Base-by-base conservation (phyloP, 148 eudicot genomes). In the Amaranthus hypochondriacus region DNA sequence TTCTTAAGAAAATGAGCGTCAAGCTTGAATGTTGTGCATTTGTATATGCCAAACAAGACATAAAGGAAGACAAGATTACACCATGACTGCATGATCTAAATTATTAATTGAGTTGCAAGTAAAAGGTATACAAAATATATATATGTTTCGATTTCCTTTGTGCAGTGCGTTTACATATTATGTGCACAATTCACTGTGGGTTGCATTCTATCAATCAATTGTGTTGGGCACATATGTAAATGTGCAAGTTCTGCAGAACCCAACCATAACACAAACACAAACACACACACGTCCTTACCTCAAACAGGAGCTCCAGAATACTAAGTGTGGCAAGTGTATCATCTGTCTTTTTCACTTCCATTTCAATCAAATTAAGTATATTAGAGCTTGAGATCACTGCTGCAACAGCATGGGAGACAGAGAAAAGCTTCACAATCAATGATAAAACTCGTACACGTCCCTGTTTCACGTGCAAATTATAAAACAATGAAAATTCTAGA, bases 351-450 rank as follows among this genome's bases (percentile, higher is more conserved):
- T 84, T 85, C 53, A 88, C 87, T 83, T 90, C 97, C 73, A 84
- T 82, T 84, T 87, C 97, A 52, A 95, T 67, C 43, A 88, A 82
- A 76, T 74, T 79, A 44, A 95, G 87, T 73, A 95, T 85, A 73
- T 85, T 86, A 54, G 93, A 88, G 79, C 76, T 87, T 79, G 80
- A 87, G 65, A 95, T 79, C 77, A 81, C 83, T 69, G 92, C 82
- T 56, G 98, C 98, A 71, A 87, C 88, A 11, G 89, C 76, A 48
- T 70, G 87, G 58, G 98, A 95, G 64, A 86, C 77, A 52, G 97
- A 90, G 86, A 92, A 95, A 62, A 95, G 88, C 87, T 88, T 95
- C 87, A 90, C 98, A 68, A 90, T 79, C 78, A 95, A 84, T 64
- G 97, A 88, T 49, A 95, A 80, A 72, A 95, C 75, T 49, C 98